Conservation (phyloP, 805 yeast species). For the Ogataea pini region DNA sequence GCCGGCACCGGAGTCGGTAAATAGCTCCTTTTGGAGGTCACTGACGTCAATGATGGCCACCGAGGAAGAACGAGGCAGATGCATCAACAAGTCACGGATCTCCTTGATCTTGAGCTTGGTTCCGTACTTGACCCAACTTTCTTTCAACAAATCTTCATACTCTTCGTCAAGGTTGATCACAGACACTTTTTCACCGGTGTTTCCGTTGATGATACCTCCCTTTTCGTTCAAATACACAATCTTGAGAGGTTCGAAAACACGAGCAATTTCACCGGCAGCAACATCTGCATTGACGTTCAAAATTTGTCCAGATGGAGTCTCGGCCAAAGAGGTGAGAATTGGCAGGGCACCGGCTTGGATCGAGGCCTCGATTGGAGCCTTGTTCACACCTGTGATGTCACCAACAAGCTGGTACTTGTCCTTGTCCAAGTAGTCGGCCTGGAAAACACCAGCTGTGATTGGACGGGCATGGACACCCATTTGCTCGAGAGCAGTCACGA, state of each 20-base stretch:
- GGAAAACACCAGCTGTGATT: slow-evolving; percentile 95
- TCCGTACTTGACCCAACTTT: slow-evolving; percentile 98
- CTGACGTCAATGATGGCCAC: slow-evolving; percentile 96
- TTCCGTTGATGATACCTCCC: slow-evolving; percentile 95
- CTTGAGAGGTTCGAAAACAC: slow-evolving; percentile 95
- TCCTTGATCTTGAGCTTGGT: slow-evolving; percentile 96
- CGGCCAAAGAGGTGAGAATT: slow-evolving; percentile 93
- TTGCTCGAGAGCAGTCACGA: slow-evolving; percentile 93
- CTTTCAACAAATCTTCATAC: slow-evolving; percentile 84
- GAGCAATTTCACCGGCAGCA: slow-evolving; percentile 97
- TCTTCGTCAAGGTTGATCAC: slow-evolving; percentile 95
- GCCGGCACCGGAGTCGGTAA: slow-evolving; percentile 99
- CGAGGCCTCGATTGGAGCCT: slow-evolving; percentile 88
- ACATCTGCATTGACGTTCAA: slow-evolving; percentile 98
- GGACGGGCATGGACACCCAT: slow-evolving; percentile 99
- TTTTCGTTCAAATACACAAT: slow-evolving; percentile 95
- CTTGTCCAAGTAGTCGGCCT: slow-evolving; percentile 88
- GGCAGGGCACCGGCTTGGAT: slow-evolving; percentile 97
- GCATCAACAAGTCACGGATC: slow-evolving; percentile 90
- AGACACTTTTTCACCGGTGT: slow-evolving; percentile 85
- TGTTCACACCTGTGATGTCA: slow-evolving; percentile 80
- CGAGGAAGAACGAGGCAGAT: slow-evolving; percentile 93
- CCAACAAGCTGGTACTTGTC: slow-evolving; percentile 94
- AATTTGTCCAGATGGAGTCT: slow-evolving; percentile 94
- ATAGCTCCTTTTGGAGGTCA: slow-evolving; percentile 94